Evolutionary conservation across 177 flowering plant genomes (phyloP), one percentile per base, ranked within the genome.

Genomic region (Vitis hybrid): DNA sequence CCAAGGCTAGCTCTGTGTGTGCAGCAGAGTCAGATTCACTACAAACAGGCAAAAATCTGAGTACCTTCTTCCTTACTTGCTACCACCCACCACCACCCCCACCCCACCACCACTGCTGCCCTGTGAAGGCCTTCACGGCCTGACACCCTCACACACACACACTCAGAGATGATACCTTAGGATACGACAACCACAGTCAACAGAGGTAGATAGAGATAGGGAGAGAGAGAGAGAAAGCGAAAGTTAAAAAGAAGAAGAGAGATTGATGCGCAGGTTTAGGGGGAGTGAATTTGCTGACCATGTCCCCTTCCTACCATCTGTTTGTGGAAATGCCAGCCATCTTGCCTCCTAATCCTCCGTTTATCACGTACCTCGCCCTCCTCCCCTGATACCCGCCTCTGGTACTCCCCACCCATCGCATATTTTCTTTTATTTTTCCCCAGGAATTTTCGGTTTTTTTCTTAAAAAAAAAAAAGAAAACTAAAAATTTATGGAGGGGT

Each of bases 271-370:
- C 19, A 14, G 19, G 23, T 26, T 15, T 14, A 54, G 56, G 17
- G 56, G 56, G 56, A 14, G 17, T 15, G n/a, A 54, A 54, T 54
- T 14, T 54, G 56, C 56, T 57, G 60, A 21, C 12, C 19, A 64
- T 75, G 79, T 76, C 73, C 54, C 79, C 71, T 67, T 71, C 67
- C 69, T 67, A 39, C 79, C 79, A 76, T 71, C 79, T 75, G 74
- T 63, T 71, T 26, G 60, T 15, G 15, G 6, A 71, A 75, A 71
- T 34, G n/a, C 65, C 56, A 69, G 68, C 68, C 11, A 67, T 58
- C 70, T 57, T 57, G 58, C 56, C 19, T 14, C 19, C 48, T 64
- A 10, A 11, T 63, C 64, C 71, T 56, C 76, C 75, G 65, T 52
- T 67, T 26, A 72, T 54, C 61, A 23, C 60, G 74, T 54, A 50